phyloP scores from a whole-genome alignment of 768 basidiomycete species.

The Auriscalpium microsporum region DNA sequence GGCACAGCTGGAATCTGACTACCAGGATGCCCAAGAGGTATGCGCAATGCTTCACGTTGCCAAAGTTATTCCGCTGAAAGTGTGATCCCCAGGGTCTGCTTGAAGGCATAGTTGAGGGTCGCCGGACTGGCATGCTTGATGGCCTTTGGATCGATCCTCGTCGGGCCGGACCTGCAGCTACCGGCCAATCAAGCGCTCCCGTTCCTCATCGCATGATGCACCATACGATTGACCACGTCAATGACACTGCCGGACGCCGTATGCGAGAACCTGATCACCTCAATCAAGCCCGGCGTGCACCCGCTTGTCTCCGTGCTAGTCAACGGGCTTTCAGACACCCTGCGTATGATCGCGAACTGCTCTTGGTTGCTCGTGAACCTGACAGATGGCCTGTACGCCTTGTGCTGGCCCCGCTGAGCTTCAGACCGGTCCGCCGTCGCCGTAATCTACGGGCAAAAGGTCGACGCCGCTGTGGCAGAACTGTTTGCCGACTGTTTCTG shows the following conservation, averaged over 20 bases:
- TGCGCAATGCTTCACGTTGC: no score
- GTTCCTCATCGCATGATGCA: conserved; percentile 92
- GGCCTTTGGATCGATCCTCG: conserved; percentile 96
- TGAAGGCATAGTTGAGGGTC: conserved; percentile 72
- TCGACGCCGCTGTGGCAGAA: conserved; percentile 50
- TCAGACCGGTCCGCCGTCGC: conserved; percentile 61
- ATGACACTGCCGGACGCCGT: conserved; percentile 97
- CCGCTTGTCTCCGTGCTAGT: conserved; percentile 79
- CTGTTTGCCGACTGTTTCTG: no score
- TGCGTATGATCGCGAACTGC: conserved; percentile 85
- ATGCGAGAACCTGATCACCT: conserved; percentile 77
- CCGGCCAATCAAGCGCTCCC: conserved; percentile 92
- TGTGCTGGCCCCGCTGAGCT: conserved; percentile 47
- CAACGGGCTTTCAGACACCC: conserved; percentile 65
- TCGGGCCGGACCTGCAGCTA: conserved; percentile 86
- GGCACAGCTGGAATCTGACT: no score
- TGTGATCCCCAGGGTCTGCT: conserved; percentile 59
- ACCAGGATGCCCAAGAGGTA: no score
- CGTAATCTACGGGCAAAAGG: conserved; percentile 84
- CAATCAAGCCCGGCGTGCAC: conserved; percentile 88
- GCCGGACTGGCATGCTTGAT: conserved; percentile 91
- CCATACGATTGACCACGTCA: conserved; percentile 76
- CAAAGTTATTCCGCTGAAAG: no score
- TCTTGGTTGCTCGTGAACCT: conserved; percentile 97
- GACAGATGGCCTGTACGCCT: conserved; percentile 79